A percentile compares a stretch with the other conserved stretches of the same genome.
Conservation (phyloP, 345 rosid species). For the Iberis pinnata region DNA sequence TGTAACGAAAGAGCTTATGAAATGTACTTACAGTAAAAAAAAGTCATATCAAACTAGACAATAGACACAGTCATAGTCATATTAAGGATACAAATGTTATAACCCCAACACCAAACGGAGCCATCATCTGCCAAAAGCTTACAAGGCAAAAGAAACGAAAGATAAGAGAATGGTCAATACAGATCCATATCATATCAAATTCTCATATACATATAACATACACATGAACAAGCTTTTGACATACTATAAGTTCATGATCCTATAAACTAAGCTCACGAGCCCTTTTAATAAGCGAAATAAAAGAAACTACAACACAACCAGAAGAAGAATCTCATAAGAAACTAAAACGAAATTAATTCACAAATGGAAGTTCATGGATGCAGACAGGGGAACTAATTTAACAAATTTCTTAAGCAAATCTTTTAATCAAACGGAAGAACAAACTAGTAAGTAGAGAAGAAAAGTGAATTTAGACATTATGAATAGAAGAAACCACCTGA, state of each 20-base stretch:
- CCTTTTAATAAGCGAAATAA: not conserved
- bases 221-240: not conserved
- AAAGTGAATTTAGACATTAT: too few relatives aligned
- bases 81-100: constrained; percentile 77
- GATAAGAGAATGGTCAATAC: constrained; percentile 18
- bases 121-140: constrained; percentile 71
- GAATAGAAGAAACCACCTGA: constrained; percentile 50
- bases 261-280: not conserved
- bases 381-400: not conserved
- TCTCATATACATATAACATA: not conserved
- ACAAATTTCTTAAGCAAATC: not conserved
- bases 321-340: not conserved
- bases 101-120: constrained; percentile 94
- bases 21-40: not conserved
- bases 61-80: not conserved
- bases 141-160: constrained; percentile 23
- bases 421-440: not conserved
- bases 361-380: too few relatives aligned
- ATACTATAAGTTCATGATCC: not conserved
- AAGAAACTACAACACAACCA: not conserved
- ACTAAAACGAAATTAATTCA: too few relatives aligned
- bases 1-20: not conserved
- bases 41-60: constrained; percentile 5
- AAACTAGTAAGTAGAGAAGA: not conserved
- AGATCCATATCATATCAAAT: constrained; percentile 1